These are phyloP conservation scores for Gleditsia sinensis DNA, from an alignment of 306 rosid genomes.

Conservation along the genomic window DNA sequence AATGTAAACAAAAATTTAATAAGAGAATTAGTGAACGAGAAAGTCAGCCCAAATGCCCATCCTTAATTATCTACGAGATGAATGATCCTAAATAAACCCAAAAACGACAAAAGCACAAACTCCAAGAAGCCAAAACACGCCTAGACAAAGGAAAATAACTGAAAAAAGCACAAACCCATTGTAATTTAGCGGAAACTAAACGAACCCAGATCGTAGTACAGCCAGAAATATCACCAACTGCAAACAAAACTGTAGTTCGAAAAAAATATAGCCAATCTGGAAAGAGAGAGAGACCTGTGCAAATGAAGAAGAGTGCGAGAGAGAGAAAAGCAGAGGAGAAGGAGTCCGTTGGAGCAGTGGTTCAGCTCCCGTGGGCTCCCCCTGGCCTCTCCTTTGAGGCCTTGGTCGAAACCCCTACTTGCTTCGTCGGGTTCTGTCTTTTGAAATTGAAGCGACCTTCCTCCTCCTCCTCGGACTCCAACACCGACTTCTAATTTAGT, in stretches of 20 bases:
- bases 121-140: conserved; percentile 41
- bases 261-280: neutral
- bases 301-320: neutral
- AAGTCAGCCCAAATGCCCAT: conserved; percentile 16
- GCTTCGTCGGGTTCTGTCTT: conserved; percentile 19
- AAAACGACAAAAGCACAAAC: conserved; percentile 19
- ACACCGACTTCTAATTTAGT: conserved; percentile 39
- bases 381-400: conserved; percentile 31
- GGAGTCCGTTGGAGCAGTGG: conserved; percentile 60
- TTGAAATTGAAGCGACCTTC: conserved; percentile 33
- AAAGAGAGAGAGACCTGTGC: neutral
- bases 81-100: conserved; percentile 13
- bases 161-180: conserved; percentile 34
- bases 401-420: conserved; percentile 24
- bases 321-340: conserved; percentile 10
- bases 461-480: conserved; percentile 47
- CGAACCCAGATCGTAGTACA: conserved; percentile 53
- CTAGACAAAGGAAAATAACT: conserved; percentile 14
- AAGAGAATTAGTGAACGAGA: neutral
- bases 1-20: neutral
- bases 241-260: conserved; percentile 26
- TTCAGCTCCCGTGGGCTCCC: conserved; percentile 47
- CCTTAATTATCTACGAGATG: conserved; percentile 10
- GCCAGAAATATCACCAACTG: neutral
- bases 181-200: conserved; percentile 25